Evolutionary conservation across 1,139 yeast species (phyloP).

Genomic region (Waltiozyma solani): DNA sequence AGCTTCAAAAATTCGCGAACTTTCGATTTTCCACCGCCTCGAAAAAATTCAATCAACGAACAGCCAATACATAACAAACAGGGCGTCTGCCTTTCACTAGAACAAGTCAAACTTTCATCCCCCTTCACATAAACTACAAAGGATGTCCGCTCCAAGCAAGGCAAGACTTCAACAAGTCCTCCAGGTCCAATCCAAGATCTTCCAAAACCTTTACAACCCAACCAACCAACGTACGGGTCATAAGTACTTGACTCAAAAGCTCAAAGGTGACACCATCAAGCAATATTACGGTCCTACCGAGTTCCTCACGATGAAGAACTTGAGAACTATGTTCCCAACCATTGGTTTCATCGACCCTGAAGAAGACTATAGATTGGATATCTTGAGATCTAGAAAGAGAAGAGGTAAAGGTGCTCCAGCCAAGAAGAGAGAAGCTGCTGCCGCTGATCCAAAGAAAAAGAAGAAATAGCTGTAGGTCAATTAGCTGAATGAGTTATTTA

Average conservation of each 20-base stretch:
- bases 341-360: conserved; percentile 59
- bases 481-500: not conserved
- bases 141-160: conserved; percentile 12
- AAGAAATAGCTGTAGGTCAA: conserved; percentile 31
- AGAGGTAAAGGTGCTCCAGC: conserved; percentile 93
- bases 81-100: not conserved
- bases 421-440: conserved; percentile 45
- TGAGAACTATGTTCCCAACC: conserved; percentile 45
- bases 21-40: no score
- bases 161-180: conserved; percentile 44
- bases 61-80: no score
- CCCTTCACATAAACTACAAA: no score
- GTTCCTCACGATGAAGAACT: conserved; percentile 53
- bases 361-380: conserved; percentile 59
- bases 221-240: conserved; percentile 62
- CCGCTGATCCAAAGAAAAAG: conserved; percentile 26
- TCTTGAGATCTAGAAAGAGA: conserved; percentile 63
- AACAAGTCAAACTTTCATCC: not conserved
- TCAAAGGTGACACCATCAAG: conserved; percentile 66
- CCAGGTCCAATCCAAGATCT: conserved; percentile 48
- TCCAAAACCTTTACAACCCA: conserved; percentile 64
- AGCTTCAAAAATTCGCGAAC: no score
- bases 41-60: no score
- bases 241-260: conserved; percentile 59
- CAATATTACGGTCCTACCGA: conserved; percentile 67